phyloP scores from a whole-genome alignment of 169 alveolate genomes.

The Perkinsus chesapeaki region DNA sequence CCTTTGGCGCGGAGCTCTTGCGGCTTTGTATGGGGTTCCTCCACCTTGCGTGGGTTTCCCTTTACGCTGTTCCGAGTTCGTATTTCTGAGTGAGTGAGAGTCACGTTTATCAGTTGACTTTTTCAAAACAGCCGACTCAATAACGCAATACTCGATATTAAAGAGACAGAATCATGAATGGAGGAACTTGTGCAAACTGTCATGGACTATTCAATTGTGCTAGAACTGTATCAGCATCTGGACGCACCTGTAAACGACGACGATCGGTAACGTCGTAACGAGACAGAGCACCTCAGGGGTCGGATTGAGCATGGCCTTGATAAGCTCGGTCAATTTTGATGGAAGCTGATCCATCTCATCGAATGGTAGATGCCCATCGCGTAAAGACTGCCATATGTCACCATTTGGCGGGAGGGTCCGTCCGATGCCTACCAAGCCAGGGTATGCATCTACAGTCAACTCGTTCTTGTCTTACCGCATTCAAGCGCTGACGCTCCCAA shows the following conservation, averaged over 20 bases:
- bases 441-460: background rate
- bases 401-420: background rate
- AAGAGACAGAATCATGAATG: background rate
- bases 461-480: background rate
- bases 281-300: background rate
- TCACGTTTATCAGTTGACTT: too few relatives aligned
- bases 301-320: constrained; percentile 1
- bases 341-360: background rate
- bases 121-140: too few relatives aligned
- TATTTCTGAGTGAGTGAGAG: too few relatives aligned
- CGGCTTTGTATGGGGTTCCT: too few relatives aligned
- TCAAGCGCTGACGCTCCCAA: background rate
- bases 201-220: background rate
- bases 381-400: background rate
- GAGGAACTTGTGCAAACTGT: background rate
- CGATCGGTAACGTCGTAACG: background rate
- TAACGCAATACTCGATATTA: too few relatives aligned
- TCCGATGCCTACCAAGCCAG: background rate
- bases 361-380: background rate
- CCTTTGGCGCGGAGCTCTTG: too few relatives aligned
- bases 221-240: background rate
- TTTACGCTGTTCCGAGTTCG: too few relatives aligned
- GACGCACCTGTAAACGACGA: background rate
- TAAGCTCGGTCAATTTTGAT: background rate
- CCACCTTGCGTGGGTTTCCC: too few relatives aligned